These are phyloP conservation scores for Phytopythium montanum DNA, from an alignment of 352 stramenopile species.

Conservation along the genomic window DNA sequence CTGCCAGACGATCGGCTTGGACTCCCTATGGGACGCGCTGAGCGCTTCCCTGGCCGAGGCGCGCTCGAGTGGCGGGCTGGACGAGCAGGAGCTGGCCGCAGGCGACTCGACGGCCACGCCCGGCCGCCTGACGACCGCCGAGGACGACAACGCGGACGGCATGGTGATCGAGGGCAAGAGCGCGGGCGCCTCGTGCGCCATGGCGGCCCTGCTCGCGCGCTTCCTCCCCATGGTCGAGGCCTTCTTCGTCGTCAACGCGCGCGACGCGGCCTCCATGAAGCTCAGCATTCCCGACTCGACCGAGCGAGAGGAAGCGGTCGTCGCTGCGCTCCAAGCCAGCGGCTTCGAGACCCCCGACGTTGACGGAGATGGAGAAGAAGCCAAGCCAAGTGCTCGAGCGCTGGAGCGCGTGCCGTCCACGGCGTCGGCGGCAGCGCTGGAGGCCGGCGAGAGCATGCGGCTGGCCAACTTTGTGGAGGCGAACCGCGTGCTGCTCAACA, in stretches of 20 bases:
- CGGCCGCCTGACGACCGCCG: slow-evolving; percentile 8
- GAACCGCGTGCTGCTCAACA: slow-evolving; percentile 97
- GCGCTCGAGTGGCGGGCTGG: slow-evolving; percentile 57
- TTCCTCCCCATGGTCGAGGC: slow-evolving; percentile 98
- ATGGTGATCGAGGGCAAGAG: slow-evolving; percentile 89
- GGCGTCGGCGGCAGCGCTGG: slow-evolving; percentile 37
- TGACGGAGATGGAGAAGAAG: slow-evolving; percentile 3
- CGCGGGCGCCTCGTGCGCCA: slow-evolving; percentile 82
- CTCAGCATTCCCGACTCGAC: slow-evolving; percentile 65
- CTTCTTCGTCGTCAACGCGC: slow-evolving; percentile 98
- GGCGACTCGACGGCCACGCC: slow-evolving; percentile 14
- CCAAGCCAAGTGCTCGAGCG: slow-evolving; percentile 14
- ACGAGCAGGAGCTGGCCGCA: slow-evolving; percentile 46
- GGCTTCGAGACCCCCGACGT: slow-evolving; percentile 48
- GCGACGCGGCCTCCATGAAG: slow-evolving; percentile 77
- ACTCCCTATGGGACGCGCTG: slow-evolving; percentile 74
- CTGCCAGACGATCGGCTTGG: slow-evolving; percentile 61
- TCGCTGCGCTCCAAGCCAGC: slow-evolving; percentile 61
- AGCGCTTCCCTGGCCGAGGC: slow-evolving; percentile 75
- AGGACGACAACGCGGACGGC: slow-evolving; percentile 62
- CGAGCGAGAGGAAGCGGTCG: slow-evolving; percentile 74
- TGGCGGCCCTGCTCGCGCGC: slow-evolving; percentile 93
- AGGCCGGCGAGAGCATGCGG: slow-evolving; percentile 64
- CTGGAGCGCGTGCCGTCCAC: slow-evolving; percentile 38
- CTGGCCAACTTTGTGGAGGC: slow-evolving; percentile 92